Evolutionary conservation across 768 basidiomycete species (phyloP).

Genomic region (Daedaleopsis nitida): DNA sequence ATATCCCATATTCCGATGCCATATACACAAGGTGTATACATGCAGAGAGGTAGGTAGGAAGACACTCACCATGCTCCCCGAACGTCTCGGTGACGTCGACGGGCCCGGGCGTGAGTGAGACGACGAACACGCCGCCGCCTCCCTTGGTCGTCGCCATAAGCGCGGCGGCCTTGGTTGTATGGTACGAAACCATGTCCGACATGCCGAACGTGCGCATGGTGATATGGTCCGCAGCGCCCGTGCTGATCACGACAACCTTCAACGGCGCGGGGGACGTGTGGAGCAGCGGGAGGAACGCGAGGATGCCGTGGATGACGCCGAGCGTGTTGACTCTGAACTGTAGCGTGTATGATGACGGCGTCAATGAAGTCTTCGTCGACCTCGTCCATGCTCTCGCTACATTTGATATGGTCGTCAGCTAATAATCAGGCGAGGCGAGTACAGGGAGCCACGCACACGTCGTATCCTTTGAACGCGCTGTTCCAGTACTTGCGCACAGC

Average conservation of each 20-base stretch:
- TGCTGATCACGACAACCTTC: slow-evolving; percentile 37
- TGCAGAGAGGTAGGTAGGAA: too few species aligned
- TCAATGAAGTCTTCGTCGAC: slow-evolving; percentile 17
- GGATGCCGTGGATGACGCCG: slow-evolving; percentile 24
- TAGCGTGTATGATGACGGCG: background rate
- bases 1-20: too few species aligned
- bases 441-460: slow-evolving; percentile 26
- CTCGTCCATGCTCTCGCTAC: slow-evolving; percentile 10
- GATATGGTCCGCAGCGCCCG: slow-evolving; percentile 32
- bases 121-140: slow-evolving; percentile 36
- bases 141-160: slow-evolving; percentile 43
- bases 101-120: slow-evolving; percentile 37
- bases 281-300: slow-evolving; percentile 24
- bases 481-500: slow-evolving; percentile 28
- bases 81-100: slow-evolving; percentile 27
- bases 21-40: too few species aligned
- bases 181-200: slow-evolving; percentile 32
- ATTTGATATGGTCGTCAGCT: background rate
- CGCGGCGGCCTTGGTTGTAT: slow-evolving; percentile 39
- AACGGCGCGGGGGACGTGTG: slow-evolving; percentile 37
- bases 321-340: slow-evolving; percentile 33
- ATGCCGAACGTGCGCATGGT: slow-evolving; percentile 20
- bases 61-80: background rate
- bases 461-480: slow-evolving; percentile 12
- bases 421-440: background rate